These are phyloP conservation scores for Cochliopodium minus DNA, from an alignment of 208 protist genomes.

Conservation along the genomic window DNA sequence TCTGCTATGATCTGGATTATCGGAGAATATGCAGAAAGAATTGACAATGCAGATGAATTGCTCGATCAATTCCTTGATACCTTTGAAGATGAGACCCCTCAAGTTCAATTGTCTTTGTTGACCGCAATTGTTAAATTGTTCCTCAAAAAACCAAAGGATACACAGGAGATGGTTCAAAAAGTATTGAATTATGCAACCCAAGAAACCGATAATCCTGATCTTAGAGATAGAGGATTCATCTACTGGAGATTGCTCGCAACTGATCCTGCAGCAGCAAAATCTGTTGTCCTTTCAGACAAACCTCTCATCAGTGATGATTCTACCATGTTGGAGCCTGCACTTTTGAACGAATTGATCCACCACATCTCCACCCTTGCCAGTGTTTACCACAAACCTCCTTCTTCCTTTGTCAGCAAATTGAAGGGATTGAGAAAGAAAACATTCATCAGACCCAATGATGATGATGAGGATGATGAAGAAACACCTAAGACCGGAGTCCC, in stretches of 20 bases:
- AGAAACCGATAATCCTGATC: conserved; percentile 80
- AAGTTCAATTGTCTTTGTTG: conserved; percentile 83
- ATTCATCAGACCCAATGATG: conserved; percentile 20
- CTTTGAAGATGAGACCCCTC: conserved; percentile 65
- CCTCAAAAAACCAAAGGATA: conserved; percentile 57
- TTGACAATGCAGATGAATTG: conserved; percentile 76
- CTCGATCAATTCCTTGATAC: conserved; percentile 83
- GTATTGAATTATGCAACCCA: conserved; percentile 54
- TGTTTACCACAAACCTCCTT: conserved; percentile 80
- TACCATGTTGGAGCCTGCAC: conserved; percentile 63
- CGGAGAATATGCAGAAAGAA: conserved; percentile 85
- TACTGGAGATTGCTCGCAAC: conserved; percentile 96
- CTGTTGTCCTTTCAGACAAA: conserved; percentile 63
- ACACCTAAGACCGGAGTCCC: conserved; percentile 29
- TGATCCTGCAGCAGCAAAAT: conserved; percentile 79
- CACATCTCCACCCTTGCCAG: conserved; percentile 71
- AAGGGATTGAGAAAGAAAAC: conserved; percentile 20
- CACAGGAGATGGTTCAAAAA: conserved; percentile 54
- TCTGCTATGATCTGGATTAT: conserved; percentile 96
- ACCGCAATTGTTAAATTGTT: conserved; percentile 93
- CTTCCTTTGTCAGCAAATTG: conserved; percentile 70
- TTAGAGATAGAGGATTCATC: conserved; percentile 92
- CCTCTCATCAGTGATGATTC: conserved; percentile 70
- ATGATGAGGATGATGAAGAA: conserved; percentile 41
- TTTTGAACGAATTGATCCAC: conserved; percentile 62